Evolutionary conservation across 139 green algal genomes (phyloP), one percentile per base, ranked within the genome.

Genomic region (Coelastrella sp.): DNA sequence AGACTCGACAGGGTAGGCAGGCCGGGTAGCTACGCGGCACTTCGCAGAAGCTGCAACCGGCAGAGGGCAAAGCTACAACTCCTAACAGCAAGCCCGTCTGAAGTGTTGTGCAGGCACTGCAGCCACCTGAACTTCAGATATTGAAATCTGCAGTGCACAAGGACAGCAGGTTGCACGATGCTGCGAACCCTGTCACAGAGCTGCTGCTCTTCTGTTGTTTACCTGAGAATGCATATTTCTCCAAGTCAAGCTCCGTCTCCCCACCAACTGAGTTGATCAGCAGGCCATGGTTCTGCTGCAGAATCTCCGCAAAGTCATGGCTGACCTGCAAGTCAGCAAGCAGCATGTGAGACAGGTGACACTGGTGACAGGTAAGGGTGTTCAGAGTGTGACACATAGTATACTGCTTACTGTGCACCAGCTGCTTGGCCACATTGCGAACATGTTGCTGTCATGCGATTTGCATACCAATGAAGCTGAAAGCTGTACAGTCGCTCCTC

Each of bases 191-290:
- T 71, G 8, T 71, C 61, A 47, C 61, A 71, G 61, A 19, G 61
- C 10, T 71, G 61, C 32, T 47, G 32, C 32, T 47, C 32, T 47
- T 71, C 68, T 22, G 6, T 22, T 6, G 3, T 47, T 58, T 23
- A 84, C 85, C 85, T 77, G 85, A 77, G 74, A 90, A 90, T 17
- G 58, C 74, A 73, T 90, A 90, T 3, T 4, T 84, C 57, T 59
- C 20, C 71, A 90, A 16, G 60, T 90, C 85, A 58, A 90, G 85
- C 58, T 23, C 13, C 6, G 85, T 90, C 74, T 90, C 85, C 0
- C 73, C 85, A 19, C 85, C 85, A 19, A 83, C 17, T 7, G 73
- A 76, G 73, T 90, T 90, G 5, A 90, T n/a, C 14, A 75, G 58
- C 73, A 90, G 58, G 59, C 74, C 85, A 58, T 20, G 65, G n/a